Conservation (phyloP, 768 basidiomycete genomes). For the Phylloporus sp. region DNA sequence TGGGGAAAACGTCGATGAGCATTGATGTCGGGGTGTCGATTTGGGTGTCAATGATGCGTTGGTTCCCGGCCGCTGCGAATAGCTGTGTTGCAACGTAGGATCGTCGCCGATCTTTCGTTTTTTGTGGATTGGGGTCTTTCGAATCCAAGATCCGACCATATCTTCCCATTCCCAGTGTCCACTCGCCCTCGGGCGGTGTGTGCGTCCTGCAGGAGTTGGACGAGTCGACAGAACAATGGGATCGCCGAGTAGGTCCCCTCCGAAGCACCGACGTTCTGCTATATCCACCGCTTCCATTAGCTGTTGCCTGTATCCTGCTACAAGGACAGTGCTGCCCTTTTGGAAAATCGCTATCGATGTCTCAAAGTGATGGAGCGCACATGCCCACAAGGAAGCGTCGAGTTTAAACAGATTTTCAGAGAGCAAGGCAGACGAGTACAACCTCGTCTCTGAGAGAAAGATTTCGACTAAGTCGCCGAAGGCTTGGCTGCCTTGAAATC, state of each 20-base stretch:
- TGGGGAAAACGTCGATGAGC: conserved; percentile 6
- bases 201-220: conserved; percentile 1
- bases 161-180: conserved; percentile 50
- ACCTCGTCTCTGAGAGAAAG: conserved; percentile 24
- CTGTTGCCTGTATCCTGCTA: conserved; percentile 35
- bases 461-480: conserved; percentile 15
- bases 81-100: not conserved
- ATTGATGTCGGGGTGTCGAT: not conserved
- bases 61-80: not conserved
- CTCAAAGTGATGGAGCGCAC: conserved; percentile 47
- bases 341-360: conserved; percentile 21
- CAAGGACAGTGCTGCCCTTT: conserved; percentile 19
- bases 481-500: conserved; percentile 5
- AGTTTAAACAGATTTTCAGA: conserved; percentile 35
- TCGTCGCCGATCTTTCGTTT: conserved; percentile 14
- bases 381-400: conserved; percentile 52
- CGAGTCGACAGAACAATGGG: conserved; percentile 11
- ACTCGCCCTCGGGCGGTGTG: conserved; percentile 13
- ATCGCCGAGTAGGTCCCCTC: conserved; percentile 16
- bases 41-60: not conserved
- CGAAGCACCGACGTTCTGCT: conserved; percentile 50
- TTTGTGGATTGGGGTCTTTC: conserved; percentile 32
- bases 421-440: conserved; percentile 30
- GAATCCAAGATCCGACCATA: conserved; percentile 43
- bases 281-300: conserved; percentile 46